phyloP scores from a whole-genome alignment of 345 rosid species.

The Eucalyptus pauciflora region DNA sequence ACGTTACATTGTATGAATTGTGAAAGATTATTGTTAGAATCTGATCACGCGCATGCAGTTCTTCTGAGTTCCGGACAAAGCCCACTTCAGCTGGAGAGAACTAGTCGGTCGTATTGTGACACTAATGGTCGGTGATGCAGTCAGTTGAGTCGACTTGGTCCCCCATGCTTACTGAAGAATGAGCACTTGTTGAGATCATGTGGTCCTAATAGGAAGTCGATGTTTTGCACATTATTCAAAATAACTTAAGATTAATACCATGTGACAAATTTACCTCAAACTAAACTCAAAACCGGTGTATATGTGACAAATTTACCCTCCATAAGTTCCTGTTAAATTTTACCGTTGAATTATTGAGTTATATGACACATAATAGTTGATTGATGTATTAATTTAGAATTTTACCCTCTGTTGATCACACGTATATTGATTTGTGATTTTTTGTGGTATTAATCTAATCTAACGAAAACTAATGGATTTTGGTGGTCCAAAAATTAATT shows the following conservation, averaged over 20 bases:
- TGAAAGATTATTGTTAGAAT: not conserved
- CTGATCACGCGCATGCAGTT: not conserved
- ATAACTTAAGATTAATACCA: not conserved
- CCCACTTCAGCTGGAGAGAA: not conserved
- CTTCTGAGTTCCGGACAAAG: not conserved
- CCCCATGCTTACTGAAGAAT: not conserved
- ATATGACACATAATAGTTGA: no score
- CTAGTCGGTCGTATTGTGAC: not conserved
- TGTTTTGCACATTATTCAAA: not conserved
- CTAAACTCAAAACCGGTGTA: rapidly evolving
- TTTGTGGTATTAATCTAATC: no score
- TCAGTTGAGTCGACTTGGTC: not conserved
- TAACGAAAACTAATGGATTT: no score
- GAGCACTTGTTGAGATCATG: not conserved
- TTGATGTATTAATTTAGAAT: no score
- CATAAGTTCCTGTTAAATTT: rapidly evolving
- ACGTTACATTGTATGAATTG: not conserved
- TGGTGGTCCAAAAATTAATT: no score
- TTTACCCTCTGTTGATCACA: no score
- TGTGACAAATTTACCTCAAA: no score
- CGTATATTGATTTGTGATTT: rapidly evolving
- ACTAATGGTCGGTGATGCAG: not conserved
- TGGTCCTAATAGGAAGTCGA: not conserved
- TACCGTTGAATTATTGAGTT: no score
- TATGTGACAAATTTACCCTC: not conserved